Conservation (phyloP, 2,329 filamentous ascomycete genomes). For the Fusarium dlaminii region DNA sequence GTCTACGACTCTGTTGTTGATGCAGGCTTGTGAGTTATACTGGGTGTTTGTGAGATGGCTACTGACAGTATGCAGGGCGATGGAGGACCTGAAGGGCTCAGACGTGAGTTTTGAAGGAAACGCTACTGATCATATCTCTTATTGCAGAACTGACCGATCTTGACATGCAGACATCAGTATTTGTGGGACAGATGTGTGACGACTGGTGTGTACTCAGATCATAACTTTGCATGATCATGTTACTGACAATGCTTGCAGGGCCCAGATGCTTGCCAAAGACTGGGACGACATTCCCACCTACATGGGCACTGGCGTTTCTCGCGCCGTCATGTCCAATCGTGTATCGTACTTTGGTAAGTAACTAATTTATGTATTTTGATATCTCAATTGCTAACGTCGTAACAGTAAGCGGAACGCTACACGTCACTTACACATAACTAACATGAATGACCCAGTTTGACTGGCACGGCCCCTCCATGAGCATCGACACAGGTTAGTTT, state of each 20-base stretch:
- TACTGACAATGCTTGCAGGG: neutral
- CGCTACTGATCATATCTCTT: neutral
- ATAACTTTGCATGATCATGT: neutral
- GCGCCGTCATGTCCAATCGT: slow-evolving; percentile 25
- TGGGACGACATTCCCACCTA: neutral
- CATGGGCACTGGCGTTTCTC: slow-evolving; percentile 4
- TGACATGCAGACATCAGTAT: neutral
- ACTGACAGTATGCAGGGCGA: neutral
- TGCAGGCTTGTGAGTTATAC: neutral
- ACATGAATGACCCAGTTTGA: neutral
- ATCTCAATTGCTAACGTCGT: neutral
- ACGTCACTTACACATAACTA: neutral
- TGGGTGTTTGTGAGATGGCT: fast-evolving
- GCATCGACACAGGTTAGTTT: slow-evolving; percentile 17
- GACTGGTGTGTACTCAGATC: neutral
- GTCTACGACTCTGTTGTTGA: slow-evolving; percentile 11
- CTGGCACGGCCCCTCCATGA: slow-evolving; percentile 16
- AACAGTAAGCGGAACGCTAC: neutral
- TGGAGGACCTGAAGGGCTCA: neutral
- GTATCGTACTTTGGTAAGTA: slow-evolving; percentile 11
- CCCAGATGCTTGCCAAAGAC: slow-evolving; percentile 12
- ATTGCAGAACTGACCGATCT: neutral
- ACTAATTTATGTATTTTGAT: fast-evolving
- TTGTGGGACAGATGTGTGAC: slow-evolving; percentile 9
- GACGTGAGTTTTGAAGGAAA: neutral